Percentiles rank a stretch among this genome's conserved stretches.
These are phyloP conservation scores for Cronartium quercuum DNA, from an alignment of 1,284 basidiomycete genomes.

Conservation along the genomic window DNA sequence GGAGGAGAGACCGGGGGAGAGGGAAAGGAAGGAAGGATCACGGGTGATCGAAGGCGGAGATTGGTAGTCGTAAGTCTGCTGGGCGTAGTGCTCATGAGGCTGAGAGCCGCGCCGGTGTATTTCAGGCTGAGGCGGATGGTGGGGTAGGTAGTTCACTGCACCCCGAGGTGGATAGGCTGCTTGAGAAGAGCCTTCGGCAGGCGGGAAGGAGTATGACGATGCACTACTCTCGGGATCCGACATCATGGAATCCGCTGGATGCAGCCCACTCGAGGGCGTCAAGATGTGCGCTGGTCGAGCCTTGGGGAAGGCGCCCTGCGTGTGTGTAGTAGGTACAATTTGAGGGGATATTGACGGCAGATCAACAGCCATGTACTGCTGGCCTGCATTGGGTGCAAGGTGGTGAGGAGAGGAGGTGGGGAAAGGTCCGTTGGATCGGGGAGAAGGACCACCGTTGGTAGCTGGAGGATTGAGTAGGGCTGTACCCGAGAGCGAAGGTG, in stretches of 20 bases:
- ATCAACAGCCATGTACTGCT: slow-evolving; percentile 41
- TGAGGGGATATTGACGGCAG: slow-evolving; percentile 41
- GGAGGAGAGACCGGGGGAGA: slow-evolving; percentile 16
- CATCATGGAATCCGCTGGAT: slow-evolving; percentile 38
- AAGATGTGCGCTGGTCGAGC: slow-evolving; percentile 31
- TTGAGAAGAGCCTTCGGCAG: background rate
- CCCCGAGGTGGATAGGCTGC: slow-evolving; percentile 34
- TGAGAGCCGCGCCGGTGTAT: slow-evolving; percentile 20
- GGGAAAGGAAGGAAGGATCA: slow-evolving; percentile 29
- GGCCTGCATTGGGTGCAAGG: slow-evolving; percentile 42
- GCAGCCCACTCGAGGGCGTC: slow-evolving; percentile 32
- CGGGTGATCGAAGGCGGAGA: slow-evolving; percentile 32
- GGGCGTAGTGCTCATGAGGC: slow-evolving; percentile 16
- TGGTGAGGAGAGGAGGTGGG: slow-evolving; percentile 39
- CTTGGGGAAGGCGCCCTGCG: slow-evolving; percentile 37
- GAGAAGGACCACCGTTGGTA: slow-evolving; percentile 47
- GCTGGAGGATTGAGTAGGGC: slow-evolving; percentile 46
- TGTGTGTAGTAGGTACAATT: slow-evolving; percentile 44
- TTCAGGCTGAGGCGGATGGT: slow-evolving; percentile 34
- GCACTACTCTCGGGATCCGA: slow-evolving; percentile 59
- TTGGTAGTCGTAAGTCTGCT: slow-evolving; percentile 30
- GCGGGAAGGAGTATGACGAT: slow-evolving; percentile 18
- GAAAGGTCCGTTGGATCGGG: slow-evolving; percentile 36
- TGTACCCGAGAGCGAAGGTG: slow-evolving; percentile 43
- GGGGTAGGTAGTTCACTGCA: slow-evolving; percentile 7